phyloP scores from a whole-genome alignment of 208 protist species.

The Acanthamoeba lenticulata region DNA sequence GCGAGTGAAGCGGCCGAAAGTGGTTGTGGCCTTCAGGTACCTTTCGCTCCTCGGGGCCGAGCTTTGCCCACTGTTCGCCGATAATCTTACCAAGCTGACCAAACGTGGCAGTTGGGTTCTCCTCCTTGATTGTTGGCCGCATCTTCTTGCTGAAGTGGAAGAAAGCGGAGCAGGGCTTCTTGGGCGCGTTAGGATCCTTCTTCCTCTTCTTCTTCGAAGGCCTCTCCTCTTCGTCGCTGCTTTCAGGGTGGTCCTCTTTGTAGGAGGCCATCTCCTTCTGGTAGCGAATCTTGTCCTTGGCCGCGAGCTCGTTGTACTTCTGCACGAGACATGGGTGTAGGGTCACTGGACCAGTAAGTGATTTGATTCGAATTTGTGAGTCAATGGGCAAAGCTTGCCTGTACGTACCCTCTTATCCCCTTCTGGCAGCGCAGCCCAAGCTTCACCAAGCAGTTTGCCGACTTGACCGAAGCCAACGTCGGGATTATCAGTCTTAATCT shows the following conservation, averaged over 20 bases:
- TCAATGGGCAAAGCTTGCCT: too few relatives aligned
- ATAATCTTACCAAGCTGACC: conserved; percentile 29
- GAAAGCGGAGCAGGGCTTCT: conserved; percentile 45
- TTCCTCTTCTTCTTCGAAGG: conserved; percentile 44
- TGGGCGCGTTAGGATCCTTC: conserved; percentile 50
- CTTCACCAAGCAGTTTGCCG: not conserved
- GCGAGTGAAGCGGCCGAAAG: not conserved
- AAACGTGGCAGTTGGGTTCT: conserved; percentile 8
- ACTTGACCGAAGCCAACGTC: not conserved
- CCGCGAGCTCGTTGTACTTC: conserved; percentile 16
- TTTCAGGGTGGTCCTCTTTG: conserved; percentile 15
- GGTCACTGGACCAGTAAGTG: not conserved
- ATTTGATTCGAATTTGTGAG: not conserved
- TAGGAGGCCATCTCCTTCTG: not conserved
- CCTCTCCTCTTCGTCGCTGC: conserved; percentile 14
- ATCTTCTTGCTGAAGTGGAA: conserved; percentile 53
- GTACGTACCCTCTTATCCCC: not conserved
- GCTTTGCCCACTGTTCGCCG: conserved; percentile 20
- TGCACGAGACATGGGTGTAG: not conserved
- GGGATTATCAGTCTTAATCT: not conserved
- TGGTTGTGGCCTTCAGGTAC: not conserved
- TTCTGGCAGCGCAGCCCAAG: not conserved
- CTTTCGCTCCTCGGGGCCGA: conserved; percentile 13
- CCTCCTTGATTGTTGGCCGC: not conserved
- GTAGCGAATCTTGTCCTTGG: conserved; percentile 4